Evolutionary conservation across 257 asterid genomes (phyloP), one percentile per base, ranked within the genome.

Genomic region (Penstemon newberryi): DNA sequence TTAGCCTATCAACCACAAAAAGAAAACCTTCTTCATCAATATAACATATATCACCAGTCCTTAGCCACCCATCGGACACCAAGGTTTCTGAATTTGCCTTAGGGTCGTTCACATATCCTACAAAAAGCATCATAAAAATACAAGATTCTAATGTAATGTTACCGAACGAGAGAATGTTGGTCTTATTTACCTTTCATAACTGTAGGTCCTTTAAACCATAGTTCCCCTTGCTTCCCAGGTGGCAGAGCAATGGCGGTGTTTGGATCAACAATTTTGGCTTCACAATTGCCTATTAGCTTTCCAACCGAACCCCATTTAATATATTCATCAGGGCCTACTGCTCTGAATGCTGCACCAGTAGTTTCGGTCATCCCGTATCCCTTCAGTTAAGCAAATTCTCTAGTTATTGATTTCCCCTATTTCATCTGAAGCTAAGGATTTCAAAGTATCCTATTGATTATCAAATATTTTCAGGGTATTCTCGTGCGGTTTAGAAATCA

Each of bases 361-460:
- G 89, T 77, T 71, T 88, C 96, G 33, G 89, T 86, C 78, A 88
- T 65, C 71, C 92, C 96, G 74, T 84, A 88, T 70, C 85, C 92
- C 96, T 87, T 69, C 40, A 6, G 57, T 70, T 56, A 12, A 54
- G 45, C 54, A 55, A 36, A 3, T 43, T 15, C 53, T 9, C 25
- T 4, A 70, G 49, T 13, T 52, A 56, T 63, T 8, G 33, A 7
- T 25, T 37, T 25, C 5, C 1, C 38, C 18, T 13, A n/a, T 52
- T 58, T 42, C 33, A 25, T 25, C 33, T 25, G 33, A 25, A 25
- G 33, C 33, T 25, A 25, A 25, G 33, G 33, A 25, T 25, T 25
- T 25, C 2, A 25, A 25, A 1, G 33, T 25, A 25, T 25, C 33
- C 33, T 25, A 25, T 25, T 25, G 33, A 25, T 1, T 25, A 25